These are phyloP conservation scores for Malassezia brasiliensis DNA, from an alignment of 1,284 basidiomycete genomes.

Conservation along the genomic window DNA sequence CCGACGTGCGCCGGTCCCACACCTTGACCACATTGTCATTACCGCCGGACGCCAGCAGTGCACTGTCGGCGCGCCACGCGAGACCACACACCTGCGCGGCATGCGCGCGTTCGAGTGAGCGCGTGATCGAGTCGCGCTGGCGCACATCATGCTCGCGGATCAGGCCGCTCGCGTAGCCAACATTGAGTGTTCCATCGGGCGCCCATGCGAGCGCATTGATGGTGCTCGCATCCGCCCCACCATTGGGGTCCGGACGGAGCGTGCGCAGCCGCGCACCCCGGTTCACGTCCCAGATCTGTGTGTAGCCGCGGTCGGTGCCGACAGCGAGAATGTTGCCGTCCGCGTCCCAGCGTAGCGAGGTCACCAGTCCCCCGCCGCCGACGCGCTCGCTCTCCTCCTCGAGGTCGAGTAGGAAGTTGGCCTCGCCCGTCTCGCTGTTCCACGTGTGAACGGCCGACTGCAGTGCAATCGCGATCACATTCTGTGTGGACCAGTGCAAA, in stretches of 20 bases:
- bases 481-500: conserved; percentile 75
- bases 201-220: conserved; percentile 41
- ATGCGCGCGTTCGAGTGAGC: conserved; percentile 40
- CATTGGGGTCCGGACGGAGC: conserved; percentile 37
- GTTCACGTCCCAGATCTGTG: conserved; percentile 93
- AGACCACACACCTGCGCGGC: conserved; percentile 41
- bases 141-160: conserved; percentile 45
- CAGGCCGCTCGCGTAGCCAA: conserved; percentile 40
- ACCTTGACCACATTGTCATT: conserved; percentile 92
- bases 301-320: conserved; percentile 71
- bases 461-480: conserved; percentile 53
- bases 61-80: conserved; percentile 50
- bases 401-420: conserved; percentile 57
- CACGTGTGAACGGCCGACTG: conserved; percentile 53
- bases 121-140: conserved; percentile 30
- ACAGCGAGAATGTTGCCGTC: conserved; percentile 80
- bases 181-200: conserved; percentile 37
- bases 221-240: conserved; percentile 35
- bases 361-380: conserved; percentile 54
- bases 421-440: conserved; percentile 80
- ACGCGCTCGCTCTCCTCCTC: conserved; percentile 36
- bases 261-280: conserved; percentile 69
- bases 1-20: conserved; percentile 76
- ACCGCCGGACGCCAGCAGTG: conserved; percentile 81
- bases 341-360: conserved; percentile 71